A percentile compares a stretch with the other conserved stretches of the same genome.
Evolutionary conservation across 768 basidiomycete genomes (phyloP).

Genomic region (Favolaschia claudopus): DNA sequence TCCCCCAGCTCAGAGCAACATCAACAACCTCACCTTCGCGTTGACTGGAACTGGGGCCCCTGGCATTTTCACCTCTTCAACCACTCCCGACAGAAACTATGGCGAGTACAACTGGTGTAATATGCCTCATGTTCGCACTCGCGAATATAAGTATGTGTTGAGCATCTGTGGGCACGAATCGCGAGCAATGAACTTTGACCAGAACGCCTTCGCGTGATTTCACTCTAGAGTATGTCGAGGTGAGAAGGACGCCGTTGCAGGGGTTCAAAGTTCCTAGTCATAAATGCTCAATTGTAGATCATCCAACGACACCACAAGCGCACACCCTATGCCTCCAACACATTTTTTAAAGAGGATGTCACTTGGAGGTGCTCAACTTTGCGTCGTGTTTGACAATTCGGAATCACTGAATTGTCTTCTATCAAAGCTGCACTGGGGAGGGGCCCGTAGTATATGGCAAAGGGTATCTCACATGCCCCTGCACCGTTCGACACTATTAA

Average conservation of each 20-base stretch:
- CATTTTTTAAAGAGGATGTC: conserved; percentile 57
- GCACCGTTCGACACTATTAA: too few relatives aligned
- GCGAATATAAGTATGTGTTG: conserved; percentile 53
- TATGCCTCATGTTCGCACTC: conserved; percentile 57
- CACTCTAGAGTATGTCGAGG: conserved; percentile 54
- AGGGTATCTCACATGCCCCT: conserved; percentile 20
- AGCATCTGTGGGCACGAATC: neutral
- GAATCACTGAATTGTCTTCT: too few relatives aligned
- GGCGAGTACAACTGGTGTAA: conserved; percentile 62
- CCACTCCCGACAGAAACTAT: conserved; percentile 46
- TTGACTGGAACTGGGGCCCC: conserved; percentile 52
- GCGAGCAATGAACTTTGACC: neutral
- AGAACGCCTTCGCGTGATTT: conserved; percentile 47
- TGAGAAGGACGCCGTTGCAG: neutral
- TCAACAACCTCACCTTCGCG: conserved; percentile 53
- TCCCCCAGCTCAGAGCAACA: conserved; percentile 45
- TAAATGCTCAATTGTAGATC: conserved; percentile 26
- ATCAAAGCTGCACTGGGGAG: conserved; percentile 46
- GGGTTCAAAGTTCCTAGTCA: neutral
- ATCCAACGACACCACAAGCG: conserved; percentile 64
- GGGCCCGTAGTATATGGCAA: conserved; percentile 43
- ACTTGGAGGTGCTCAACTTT: conserved; percentile 47
- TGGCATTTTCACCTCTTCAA: conserved; percentile 54
- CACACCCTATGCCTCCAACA: conserved; percentile 58
- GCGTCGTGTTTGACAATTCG: too few relatives aligned